Conservation (phyloP, 2,329 filamentous ascomycete species). For the Thelonectria blattea region DNA sequence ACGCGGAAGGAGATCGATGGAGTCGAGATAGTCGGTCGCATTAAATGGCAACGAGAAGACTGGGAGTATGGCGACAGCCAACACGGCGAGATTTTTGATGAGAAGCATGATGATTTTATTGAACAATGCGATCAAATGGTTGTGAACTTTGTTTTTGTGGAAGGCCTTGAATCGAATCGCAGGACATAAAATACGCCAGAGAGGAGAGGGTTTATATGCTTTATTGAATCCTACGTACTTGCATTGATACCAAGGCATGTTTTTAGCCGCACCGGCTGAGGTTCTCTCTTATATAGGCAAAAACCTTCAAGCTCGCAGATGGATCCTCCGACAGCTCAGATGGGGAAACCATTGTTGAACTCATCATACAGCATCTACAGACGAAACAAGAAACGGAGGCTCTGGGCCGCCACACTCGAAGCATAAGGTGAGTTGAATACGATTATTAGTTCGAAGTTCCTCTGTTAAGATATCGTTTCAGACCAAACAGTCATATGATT, state of each 20-base stretch:
- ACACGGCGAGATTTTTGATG: conserved; percentile 31
- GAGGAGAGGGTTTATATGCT: too few relatives aligned
- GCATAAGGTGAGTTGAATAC: background rate
- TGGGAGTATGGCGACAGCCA: conserved; percentile 26
- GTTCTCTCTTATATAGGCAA: too few relatives aligned
- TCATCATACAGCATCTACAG: background rate
- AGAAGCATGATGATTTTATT: conserved; percentile 28
- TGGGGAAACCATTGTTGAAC: background rate
- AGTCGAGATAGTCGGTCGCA: conserved; percentile 13
- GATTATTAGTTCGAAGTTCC: too few relatives aligned
- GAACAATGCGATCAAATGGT: background rate
- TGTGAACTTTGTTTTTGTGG: too few relatives aligned
- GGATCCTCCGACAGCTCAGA: background rate
- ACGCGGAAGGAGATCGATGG: conserved; percentile 38
- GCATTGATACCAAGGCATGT: too few relatives aligned
- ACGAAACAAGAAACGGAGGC: background rate
- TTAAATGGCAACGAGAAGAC: conserved; percentile 30
- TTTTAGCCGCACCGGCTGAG: too few relatives aligned
- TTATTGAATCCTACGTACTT: too few relatives aligned
- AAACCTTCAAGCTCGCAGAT: too few relatives aligned
- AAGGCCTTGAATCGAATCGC: too few relatives aligned
- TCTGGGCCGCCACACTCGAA: background rate
- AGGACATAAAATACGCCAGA: too few relatives aligned
- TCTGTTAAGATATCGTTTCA: too few relatives aligned
- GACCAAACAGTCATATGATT: background rate